phyloP scores from a whole-genome alignment of 106 monocot species.

The Dendrobium nobile region DNA sequence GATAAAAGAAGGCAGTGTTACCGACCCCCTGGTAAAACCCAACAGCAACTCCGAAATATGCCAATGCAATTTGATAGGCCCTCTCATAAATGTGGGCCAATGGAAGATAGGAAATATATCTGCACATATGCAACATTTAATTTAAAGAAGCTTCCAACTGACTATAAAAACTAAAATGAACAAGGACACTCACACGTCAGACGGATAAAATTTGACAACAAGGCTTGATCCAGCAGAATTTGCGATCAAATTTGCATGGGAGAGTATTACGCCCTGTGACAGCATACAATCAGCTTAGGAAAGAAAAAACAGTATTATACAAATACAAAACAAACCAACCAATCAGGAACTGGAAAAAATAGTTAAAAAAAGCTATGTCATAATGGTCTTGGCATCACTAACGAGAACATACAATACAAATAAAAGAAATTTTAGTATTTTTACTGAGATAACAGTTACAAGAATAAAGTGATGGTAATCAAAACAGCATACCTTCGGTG shows the following conservation, averaged over 20 bases:
- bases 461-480: not conserved
- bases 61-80: slow-evolving; percentile 58
- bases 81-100: slow-evolving; percentile 98
- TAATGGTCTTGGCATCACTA: not conserved
- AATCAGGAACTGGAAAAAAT: not conserved
- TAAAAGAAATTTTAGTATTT: not conserved
- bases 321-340: not conserved
- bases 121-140: slow-evolving; percentile 16
- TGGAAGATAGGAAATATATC: slow-evolving; percentile 95
- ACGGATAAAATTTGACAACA: slow-evolving; percentile 37
- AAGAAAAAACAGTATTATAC: not conserved
- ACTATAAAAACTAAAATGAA: not conserved
- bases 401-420: not conserved
- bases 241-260: slow-evolving; percentile 89
- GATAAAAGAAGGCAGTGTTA: not conserved
- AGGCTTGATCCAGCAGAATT: slow-evolving; percentile 62
- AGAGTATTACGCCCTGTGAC: slow-evolving; percentile 68
- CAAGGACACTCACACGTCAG: slow-evolving; percentile 61
- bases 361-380: no score
- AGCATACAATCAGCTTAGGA: not conserved
- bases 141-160: not conserved
- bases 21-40: slow-evolving; percentile 98
- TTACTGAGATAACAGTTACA: not conserved
- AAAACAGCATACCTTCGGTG: slow-evolving; percentile 72
- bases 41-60: slow-evolving; percentile 63